Conservation (phyloP, 1,284 basidiomycete species). For the Bondarzewia mesenterica region DNA sequence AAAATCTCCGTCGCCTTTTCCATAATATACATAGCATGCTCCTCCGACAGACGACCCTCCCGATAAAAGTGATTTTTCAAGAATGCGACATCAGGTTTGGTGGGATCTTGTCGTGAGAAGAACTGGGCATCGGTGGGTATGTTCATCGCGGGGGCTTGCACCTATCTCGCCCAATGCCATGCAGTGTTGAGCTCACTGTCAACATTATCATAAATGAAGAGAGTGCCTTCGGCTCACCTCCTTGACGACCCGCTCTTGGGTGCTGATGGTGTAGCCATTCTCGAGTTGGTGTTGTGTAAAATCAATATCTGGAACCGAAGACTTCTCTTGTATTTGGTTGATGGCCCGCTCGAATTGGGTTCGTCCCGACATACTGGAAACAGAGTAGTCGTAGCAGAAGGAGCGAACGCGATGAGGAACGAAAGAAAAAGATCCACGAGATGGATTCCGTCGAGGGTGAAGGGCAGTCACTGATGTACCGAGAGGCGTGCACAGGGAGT, state of each 20-base stretch:
- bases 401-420: neutral
- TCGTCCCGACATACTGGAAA: neutral
- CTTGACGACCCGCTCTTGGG: conserved; percentile 80
- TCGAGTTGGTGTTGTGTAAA: conserved; percentile 87
- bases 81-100: conserved; percentile 93
- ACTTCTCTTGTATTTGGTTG: conserved; percentile 62
- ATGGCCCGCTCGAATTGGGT: conserved; percentile 65
- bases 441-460: neutral
- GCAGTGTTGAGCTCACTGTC: neutral
- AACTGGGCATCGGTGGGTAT: conserved; percentile 92
- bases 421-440: neutral
- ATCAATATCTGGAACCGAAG: conserved; percentile 67
- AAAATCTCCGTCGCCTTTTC: conserved; percentile 74
- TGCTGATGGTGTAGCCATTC: conserved; percentile 71
- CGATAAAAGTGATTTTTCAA: conserved; percentile 99
- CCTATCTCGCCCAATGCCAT: conserved; percentile 36
- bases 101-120: conserved; percentile 75
- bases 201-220: neutral
- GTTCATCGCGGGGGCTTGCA: conserved; percentile 92
- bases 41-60: conserved; percentile 87
- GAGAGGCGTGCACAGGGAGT: neutral
- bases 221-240: conserved; percentile 44
- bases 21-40: conserved; percentile 85
- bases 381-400: neutral
- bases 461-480: neutral